phyloP scores from a whole-genome alignment of 345 rosid genomes.

The Clarkia xantiana region DNA sequence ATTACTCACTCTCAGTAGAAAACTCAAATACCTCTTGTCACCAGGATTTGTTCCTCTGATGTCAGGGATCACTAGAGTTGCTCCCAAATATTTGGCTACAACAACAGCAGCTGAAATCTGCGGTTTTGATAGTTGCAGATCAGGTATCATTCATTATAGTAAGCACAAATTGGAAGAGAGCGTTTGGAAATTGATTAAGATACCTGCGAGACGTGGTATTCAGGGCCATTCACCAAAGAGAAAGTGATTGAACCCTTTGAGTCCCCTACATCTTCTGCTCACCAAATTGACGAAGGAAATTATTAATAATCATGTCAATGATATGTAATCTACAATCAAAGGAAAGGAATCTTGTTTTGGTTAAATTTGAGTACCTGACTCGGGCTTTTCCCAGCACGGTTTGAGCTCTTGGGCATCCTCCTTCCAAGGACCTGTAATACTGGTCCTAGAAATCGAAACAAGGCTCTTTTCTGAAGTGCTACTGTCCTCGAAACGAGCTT shows the following conservation, averaged over 20 bases:
- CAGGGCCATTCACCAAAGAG: conserved; percentile 91
- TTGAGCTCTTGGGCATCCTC: conserved; percentile 41
- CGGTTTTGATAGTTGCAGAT: conserved; percentile 7
- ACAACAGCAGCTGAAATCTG: conserved; percentile 89
- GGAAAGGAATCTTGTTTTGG: neutral
- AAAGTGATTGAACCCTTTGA: conserved; percentile 71
- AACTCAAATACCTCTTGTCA: conserved; percentile 24
- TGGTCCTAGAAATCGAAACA: conserved; percentile 29
- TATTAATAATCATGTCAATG: conserved; percentile 1
- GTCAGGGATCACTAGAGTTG: conserved; percentile 82
- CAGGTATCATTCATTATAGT: too few relatives aligned
- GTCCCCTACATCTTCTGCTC: conserved; percentile 38
- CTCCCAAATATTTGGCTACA: conserved; percentile 63
- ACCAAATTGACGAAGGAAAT: conserved; percentile 8
- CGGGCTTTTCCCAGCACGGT: conserved; percentile 61
- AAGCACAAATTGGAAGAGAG: too few relatives aligned
- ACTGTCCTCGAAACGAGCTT: conserved; percentile 41
- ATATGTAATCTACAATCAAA: neutral
- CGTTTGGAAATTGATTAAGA: neutral
- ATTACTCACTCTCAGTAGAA: neutral
- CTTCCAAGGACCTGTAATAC: conserved; percentile 66
- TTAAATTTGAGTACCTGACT: conserved; percentile 33
- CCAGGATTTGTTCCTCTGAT: conserved; percentile 94
- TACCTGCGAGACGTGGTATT: conserved; percentile 98
- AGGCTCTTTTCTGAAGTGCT: conserved; percentile 39